Base-by-base conservation (phyloP, 805 yeast species). In the Teunomyces panamensis region DNA sequence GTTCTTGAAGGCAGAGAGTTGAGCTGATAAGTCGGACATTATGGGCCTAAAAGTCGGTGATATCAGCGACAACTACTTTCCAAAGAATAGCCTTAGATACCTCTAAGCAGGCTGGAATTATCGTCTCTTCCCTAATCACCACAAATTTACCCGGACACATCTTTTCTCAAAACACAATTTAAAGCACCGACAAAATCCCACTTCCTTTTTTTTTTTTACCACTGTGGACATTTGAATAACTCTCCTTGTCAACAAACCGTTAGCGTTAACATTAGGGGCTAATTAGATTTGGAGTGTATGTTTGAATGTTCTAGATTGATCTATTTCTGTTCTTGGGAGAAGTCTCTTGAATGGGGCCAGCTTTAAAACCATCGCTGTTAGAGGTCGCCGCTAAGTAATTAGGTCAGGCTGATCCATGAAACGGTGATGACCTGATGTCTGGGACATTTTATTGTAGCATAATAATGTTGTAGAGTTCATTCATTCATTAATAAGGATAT, bases 331-430 rank as follows among this genome's bases (percentile, higher is more conserved):
- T 33, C 42, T 37, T 24, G 42, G 54, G 52, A 50, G 54, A 49
- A 53, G 56, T 50, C 51, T 44, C 39, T 33, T 43, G 30, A 16
- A 33, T 16, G 43, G 39, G 47, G 46, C 69, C 94, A 84, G 81
- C 89, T 84, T 86, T 88, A 89, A 89, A 89, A 89, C 97, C 97
- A 89, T 89, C 89, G 96, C 91, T 81, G 88, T 85, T 84, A 68
- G 90, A 89, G 96, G 96, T 85, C 84, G 89, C 89, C 85, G 75
- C 77, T 72, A 68, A 68, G 60, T 63, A 58, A 49, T 59, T 56
- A 65, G 76, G 77, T 39, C 49, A 27, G 54, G 56, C 53, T 42
- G 54, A 50, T 47, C 56, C 58, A 55, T 55, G 58, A 55, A 55
- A 55, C 47, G 54, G 58, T 53, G 58, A 55, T 55, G 58, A 55